phyloP scores from a whole-genome alignment of 192 early-diverging fungal genomes.

The Umbelopsis isabellina region DNA sequence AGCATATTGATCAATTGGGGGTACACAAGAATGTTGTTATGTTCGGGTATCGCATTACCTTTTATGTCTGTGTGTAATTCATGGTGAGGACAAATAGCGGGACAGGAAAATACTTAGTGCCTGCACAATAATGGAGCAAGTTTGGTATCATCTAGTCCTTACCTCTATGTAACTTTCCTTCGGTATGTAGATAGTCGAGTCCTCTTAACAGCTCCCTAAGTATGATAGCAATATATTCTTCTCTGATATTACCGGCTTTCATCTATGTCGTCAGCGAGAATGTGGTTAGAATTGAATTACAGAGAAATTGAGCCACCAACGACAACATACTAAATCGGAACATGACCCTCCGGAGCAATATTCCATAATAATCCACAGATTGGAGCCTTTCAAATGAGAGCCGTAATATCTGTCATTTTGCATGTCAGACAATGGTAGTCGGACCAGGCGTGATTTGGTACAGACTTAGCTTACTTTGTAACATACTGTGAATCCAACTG shows the following conservation, averaged over 20 bases:
- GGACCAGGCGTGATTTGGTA: neutral
- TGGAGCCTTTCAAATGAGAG: constrained; percentile 85
- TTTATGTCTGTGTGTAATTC: constrained; percentile 78
- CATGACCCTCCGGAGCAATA: constrained; percentile 95
- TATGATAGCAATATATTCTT: constrained; percentile 92
- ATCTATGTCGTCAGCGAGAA: constrained; percentile 55
- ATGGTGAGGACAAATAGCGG: neutral
- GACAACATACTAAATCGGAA: constrained; percentile 76
- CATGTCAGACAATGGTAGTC: neutral
- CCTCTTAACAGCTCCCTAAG: constrained; percentile 86
- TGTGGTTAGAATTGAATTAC: neutral
- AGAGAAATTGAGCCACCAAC: neutral
- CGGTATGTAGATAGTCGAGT: constrained; percentile 89
- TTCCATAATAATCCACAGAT: constrained; percentile 99
- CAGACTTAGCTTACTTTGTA: constrained; percentile 53
- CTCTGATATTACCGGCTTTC: constrained; percentile 82
- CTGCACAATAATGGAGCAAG: neutral
- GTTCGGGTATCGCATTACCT: constrained; percentile 44
- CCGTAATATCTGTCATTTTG: constrained; percentile 74
- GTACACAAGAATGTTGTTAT: neutral
- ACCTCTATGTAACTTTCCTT: constrained; percentile 87
- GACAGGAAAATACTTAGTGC: constrained; percentile 2
- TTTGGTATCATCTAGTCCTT: neutral
- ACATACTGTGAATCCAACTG: constrained; percentile 90
- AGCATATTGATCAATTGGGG: too few species aligned